These are phyloP conservation scores for Agaricus blazei DNA, from an alignment of 768 basidiomycete genomes.

Conservation along the genomic window DNA sequence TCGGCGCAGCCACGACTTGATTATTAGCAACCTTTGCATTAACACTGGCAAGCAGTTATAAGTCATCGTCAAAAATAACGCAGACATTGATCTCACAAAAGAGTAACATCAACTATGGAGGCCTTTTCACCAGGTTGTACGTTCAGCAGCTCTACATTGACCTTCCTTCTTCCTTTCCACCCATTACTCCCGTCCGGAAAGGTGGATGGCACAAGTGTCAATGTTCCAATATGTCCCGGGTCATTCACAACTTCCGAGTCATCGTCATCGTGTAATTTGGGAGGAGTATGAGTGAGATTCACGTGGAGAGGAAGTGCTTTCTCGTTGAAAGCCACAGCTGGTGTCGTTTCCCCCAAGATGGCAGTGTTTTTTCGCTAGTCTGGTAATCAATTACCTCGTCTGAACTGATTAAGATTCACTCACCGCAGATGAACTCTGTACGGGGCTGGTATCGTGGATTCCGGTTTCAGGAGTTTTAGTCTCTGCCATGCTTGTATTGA, in stretches of 20 bases:
- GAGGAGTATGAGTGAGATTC: constrained; percentile 62
- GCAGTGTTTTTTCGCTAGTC: constrained; percentile 15
- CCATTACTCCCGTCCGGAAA: constrained; percentile 79
- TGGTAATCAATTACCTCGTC: neutral
- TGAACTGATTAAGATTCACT: neutral
- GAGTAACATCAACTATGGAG: constrained; percentile 67
- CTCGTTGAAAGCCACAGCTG: constrained; percentile 51
- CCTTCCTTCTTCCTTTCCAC: constrained; percentile 73
- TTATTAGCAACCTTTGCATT: constrained; percentile 75
- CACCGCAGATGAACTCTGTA: neutral
- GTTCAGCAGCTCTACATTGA: constrained; percentile 59
- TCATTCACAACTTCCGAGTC: constrained; percentile 36
- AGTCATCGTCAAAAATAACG: neutral
- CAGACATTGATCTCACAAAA: constrained; percentile 49
- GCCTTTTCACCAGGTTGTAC: constrained; percentile 44
- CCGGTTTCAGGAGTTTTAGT: neutral
- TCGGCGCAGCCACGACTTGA: constrained; percentile 39
- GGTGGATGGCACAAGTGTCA: constrained; percentile 50
- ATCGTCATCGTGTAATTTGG: constrained; percentile 16
- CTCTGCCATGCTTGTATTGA: neutral
- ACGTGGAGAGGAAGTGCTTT: constrained; percentile 67
- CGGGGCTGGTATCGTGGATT: neutral
- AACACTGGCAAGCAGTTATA: constrained; percentile 37
- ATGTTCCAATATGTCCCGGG: constrained; percentile 53
- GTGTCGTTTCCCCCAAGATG: constrained; percentile 29